These are phyloP conservation scores for Anthoceros angustus DNA, from an alignment of 225 moss, liverwort and hornwort species.

Conservation along the genomic window DNA sequence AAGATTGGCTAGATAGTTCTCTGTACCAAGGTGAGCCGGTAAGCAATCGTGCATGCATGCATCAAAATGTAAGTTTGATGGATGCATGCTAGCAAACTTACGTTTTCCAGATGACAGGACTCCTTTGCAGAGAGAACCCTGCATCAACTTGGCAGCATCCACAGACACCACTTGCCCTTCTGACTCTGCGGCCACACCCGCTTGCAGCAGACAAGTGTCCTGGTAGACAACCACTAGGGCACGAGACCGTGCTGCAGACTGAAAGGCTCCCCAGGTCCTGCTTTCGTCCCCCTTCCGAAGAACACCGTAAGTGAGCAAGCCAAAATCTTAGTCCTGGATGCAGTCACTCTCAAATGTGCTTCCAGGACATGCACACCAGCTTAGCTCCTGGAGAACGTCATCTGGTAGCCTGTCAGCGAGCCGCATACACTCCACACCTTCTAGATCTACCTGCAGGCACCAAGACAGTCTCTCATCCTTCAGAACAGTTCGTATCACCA, in stretches of 20 bases:
- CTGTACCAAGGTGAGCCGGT: constrained; percentile 16
- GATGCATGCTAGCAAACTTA: constrained; percentile 21
- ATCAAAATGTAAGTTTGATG: background rate
- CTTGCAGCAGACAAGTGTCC: constrained; percentile 49
- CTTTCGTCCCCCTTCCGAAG: background rate
- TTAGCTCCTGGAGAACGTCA: constrained; percentile 39
- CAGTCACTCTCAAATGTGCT: background rate
- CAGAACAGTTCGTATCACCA: background rate
- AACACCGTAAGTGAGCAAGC: background rate
- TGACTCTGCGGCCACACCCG: constrained; percentile 40
- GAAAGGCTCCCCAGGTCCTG: constrained; percentile 78
- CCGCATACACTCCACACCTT: constrained; percentile 60
- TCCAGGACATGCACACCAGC: constrained; percentile 30
- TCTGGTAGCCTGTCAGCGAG: constrained; percentile 25
- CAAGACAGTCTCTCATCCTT: background rate
- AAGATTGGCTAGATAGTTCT: constrained; percentile 78
- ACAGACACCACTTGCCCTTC: constrained; percentile 22
- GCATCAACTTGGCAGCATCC: constrained; percentile 28
- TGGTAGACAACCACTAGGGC: constrained; percentile 52
- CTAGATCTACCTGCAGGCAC: constrained; percentile 43
- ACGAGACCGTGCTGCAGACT: constrained; percentile 35
- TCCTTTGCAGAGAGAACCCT: constrained; percentile 36
- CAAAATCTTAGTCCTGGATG: background rate
- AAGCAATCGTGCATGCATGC: background rate
- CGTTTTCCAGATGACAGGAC: constrained; percentile 46